A percentile compares a stretch with the other conserved stretches of the same genome.
phyloP scores from a whole-genome alignment of 805 yeast species.

The Saccharomycopsis guyanensis region DNA sequence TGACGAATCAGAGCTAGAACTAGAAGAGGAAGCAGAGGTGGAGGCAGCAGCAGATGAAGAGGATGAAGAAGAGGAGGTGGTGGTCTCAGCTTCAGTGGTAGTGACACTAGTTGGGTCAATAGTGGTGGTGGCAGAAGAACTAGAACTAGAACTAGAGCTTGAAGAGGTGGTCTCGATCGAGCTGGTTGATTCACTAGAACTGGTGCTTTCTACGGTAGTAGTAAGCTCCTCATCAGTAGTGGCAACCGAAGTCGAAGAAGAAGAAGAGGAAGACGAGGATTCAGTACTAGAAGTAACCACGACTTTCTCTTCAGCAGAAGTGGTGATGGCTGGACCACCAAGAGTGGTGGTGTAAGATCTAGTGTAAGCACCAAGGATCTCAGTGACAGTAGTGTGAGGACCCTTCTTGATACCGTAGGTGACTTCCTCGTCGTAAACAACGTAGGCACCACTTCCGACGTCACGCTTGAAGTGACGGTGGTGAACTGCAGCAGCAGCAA shows the following conservation, averaged over 20 bases:
- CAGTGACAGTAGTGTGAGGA: neutral
- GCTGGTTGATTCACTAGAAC: neutral
- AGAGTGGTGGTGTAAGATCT: neutral
- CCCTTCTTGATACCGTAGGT: neutral
- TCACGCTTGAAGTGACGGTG: neutral
- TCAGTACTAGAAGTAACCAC: no score
- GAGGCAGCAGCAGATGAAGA: constrained; percentile 23
- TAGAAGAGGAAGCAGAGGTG: constrained; percentile 23
- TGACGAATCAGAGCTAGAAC: constrained; percentile 22
- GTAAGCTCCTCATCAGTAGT: neutral
- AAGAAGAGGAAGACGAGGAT: constrained; percentile 22
- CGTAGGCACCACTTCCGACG: neutral
- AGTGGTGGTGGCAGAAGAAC: constrained; percentile 16
- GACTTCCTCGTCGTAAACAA: neutral
- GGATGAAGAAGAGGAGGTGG: constrained; percentile 21
- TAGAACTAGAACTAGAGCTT: constrained; percentile 9
- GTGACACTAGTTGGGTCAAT: constrained; percentile 12
- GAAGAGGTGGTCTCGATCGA: neutral
- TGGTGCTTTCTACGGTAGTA: neutral
- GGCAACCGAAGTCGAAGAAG: neutral
- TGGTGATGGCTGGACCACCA: neutral
- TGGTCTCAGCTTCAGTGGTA: constrained; percentile 22
- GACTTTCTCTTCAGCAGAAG: neutral
- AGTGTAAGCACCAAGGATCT: neutral
- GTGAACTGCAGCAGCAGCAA: neutral